Base-by-base conservation (phyloP, 2,329 filamentous ascomycete genomes). In the Trematosphaeria pertusa region DNA sequence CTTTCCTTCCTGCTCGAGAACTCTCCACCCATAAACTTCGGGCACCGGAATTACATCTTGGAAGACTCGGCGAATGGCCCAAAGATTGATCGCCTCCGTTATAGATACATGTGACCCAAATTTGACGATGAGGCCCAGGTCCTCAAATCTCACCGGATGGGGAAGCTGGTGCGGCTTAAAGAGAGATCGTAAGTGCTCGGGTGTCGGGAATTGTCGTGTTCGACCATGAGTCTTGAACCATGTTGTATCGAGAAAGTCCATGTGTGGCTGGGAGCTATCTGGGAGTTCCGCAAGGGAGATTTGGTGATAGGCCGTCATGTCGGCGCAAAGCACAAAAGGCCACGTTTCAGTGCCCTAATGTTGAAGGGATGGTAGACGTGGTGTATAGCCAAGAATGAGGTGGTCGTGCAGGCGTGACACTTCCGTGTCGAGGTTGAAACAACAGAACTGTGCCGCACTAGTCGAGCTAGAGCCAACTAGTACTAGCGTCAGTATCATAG, bases 221-320 rank as follows among this genome's bases (percentile, higher is more conserved):
- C 20, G 40, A 26, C 48, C 44, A 39, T 48, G 45, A 15, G 40
- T 48, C 37, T 36, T 45, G 45, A 46, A 45, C 44, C 37, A 52
- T 38, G 37, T 36, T 2, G 45, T 35, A 9, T 48, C 45, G 17
- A 43, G 37, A 37, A 52, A 52, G 26, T 44, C 38, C 37, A 48
- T 46, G 10, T 46, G 32, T 14, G 20, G 3, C 37, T 36, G 45
- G 11, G 49, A 48, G 31, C 35, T 35, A 46, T 52, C 45, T 32
- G 46, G 45, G 14, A 48, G 37, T 28, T 48, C 45, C 10, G 40
- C 15, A 37, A 43, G 38, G 20, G 30, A 35, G 9, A 52, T 41
- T 39, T 52, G 37, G 11, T 35, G 48, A 19, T 36, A 7, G 4
- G 34, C 19, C 9, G 43, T 40, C 49, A 48, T 37, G 39, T 52